phyloP scores from a whole-genome alignment of 2,329 filamentous ascomycete species.

The Microascus cirrosus region DNA sequence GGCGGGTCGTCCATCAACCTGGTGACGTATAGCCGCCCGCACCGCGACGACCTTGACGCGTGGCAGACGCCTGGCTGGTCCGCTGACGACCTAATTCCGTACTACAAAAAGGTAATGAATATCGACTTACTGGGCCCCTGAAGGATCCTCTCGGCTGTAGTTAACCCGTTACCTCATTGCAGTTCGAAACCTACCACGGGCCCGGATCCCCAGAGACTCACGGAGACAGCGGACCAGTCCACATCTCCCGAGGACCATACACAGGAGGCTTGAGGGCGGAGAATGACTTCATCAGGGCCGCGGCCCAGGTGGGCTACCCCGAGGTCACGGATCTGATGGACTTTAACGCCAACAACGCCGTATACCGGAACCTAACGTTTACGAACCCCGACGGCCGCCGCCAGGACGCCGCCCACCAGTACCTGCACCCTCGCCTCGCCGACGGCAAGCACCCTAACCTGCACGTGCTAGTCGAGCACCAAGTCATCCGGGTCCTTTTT shows the following conservation, averaged over 20 bases:
- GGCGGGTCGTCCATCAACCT: slow-evolving; percentile 22
- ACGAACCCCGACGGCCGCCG: slow-evolving; percentile 35
- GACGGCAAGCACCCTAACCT: slow-evolving; percentile 36
- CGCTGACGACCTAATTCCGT: slow-evolving; percentile 18
- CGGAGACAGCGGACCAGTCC: slow-evolving; percentile 37
- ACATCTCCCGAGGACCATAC: slow-evolving; percentile 36
- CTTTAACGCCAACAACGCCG: slow-evolving; percentile 22
- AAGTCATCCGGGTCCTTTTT: slow-evolving; percentile 21
- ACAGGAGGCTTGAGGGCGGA: slow-evolving; percentile 22
- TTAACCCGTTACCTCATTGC: background rate
- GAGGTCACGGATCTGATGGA: slow-evolving; percentile 38
- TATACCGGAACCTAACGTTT: slow-evolving; percentile 31
- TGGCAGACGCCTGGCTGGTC: slow-evolving; percentile 23
- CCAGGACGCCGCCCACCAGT: slow-evolving; percentile 46
- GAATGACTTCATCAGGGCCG: slow-evolving; percentile 34
- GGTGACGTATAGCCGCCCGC: slow-evolving; percentile 19
- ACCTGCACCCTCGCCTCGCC: slow-evolving; percentile 38
- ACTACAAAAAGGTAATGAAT: slow-evolving; percentile 15
- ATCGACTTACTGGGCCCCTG: too few relatives aligned
- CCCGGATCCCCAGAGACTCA: slow-evolving; percentile 19
- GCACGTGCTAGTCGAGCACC: slow-evolving; percentile 36
- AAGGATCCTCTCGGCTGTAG: background rate
- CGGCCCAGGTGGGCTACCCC: slow-evolving; percentile 31
- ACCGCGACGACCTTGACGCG: slow-evolving; percentile 18
- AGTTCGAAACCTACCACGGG: slow-evolving; percentile 15